Evolutionary conservation across 495 filamentous ascomycete genomes (phyloP), one percentile per base, ranked within the genome.

Genomic region (Xylaria grammica): DNA sequence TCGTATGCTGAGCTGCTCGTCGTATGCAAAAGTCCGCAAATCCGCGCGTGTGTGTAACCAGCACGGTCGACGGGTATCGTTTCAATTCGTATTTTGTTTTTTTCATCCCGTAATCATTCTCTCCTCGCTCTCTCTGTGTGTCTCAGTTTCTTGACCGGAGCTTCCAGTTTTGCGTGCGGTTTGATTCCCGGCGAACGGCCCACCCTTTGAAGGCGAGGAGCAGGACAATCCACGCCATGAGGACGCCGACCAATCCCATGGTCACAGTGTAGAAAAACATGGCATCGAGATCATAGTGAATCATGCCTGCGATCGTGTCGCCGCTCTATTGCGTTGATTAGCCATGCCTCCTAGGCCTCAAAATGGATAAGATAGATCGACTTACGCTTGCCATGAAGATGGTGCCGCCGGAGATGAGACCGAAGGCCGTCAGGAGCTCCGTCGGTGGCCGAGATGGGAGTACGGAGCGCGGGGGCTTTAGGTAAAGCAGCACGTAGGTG

Each of bases 191-290:
- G 68, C 88, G 85, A 17, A 88, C 75, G 1, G 92, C 92, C 93
- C 92, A 97, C 19, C 92, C 94, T 76, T 96, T 97, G 68, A 97
- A 75, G n/a, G 94, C 88, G 53, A 97, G 85, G 3, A 90, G 74
- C 34, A 93, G 55, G 30, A 94, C 84, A 53, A 89, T 84, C 86
- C 91, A 95, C 0, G 93, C 90, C 92, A 97, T 95, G 38, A 96
- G 74, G 68, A 97, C 85, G 0, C 88, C 89, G 13, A 90, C 89
- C 42, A 94, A 71, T 4, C 94, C 94, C 85, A 97, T 89, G 27
- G 88, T 90, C 8, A 97, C 88, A 2, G 92, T 97, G 78, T 97
- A 95, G 63, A 91, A 85, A 76, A 97, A 96, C 94, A 97, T 97
- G 60, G 92, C 91, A 67, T 90, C 75, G 82, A 86, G 76, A 29